Evolutionary conservation across 1,139 yeast species (phyloP).

Genomic region (Casaregolazyma lundiana): DNA sequence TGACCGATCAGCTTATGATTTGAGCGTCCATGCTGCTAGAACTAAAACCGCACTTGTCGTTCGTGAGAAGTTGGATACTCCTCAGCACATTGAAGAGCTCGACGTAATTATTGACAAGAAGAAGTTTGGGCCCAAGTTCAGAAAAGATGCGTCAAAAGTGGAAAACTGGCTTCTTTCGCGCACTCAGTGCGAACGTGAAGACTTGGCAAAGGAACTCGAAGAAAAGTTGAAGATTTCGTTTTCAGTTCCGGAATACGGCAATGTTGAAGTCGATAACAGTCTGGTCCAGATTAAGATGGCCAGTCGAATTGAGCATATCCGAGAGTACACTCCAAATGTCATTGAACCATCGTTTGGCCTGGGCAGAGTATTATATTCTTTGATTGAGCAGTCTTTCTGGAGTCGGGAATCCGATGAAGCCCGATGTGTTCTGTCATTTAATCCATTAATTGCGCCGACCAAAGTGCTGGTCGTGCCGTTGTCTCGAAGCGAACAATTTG

Average conservation of each 20-base stretch:
- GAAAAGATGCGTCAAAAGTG: slow-evolving; percentile 92
- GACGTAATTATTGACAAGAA: slow-evolving; percentile 88
- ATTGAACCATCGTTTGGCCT: slow-evolving; percentile 99
- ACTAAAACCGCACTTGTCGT: slow-evolving; percentile 94
- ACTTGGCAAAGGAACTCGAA: slow-evolving; percentile 63
- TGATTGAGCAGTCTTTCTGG: slow-evolving; percentile 96
- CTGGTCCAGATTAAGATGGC: slow-evolving; percentile 74
- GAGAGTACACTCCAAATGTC: slow-evolving; percentile 95
- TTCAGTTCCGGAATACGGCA: slow-evolving; percentile 55
- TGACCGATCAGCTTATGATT: slow-evolving; percentile 97
- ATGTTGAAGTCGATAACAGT: slow-evolving; percentile 65
- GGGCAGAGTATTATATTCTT: slow-evolving; percentile 91
- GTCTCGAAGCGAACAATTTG: slow-evolving; percentile 76
- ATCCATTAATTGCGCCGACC: slow-evolving; percentile 96
- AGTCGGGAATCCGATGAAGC: slow-evolving; percentile 87
- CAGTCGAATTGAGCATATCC: slow-evolving; percentile 79
- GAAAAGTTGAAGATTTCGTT: slow-evolving; percentile 61
- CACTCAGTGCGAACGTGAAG: slow-evolving; percentile 83
- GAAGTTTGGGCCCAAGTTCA: slow-evolving; percentile 95
- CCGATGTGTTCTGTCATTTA: slow-evolving; percentile 88
- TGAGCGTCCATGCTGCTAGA: slow-evolving; percentile 90
- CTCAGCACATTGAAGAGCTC: slow-evolving; percentile 72
- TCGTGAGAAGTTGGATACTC: slow-evolving; percentile 82
- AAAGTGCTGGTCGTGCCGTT: slow-evolving; percentile 94
- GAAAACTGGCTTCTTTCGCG: slow-evolving; percentile 72